These are phyloP conservation scores for Agapanthus africanus DNA, from an alignment of 106 monocot genomes.

Conservation along the genomic window DNA sequence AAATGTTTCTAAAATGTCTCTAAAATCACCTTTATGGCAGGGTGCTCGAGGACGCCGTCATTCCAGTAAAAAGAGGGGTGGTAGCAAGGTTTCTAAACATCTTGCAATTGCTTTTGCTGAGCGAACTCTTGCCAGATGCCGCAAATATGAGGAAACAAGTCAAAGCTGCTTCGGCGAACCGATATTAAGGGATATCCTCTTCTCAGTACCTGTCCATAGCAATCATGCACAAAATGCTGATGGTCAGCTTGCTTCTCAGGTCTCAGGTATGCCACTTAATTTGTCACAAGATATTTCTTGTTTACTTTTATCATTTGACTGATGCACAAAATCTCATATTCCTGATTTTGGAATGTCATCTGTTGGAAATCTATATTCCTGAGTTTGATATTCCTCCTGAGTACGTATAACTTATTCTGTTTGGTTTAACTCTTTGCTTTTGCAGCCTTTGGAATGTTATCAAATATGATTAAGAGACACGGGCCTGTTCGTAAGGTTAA, in stretches of 20 bases:
- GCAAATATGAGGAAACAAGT: slow-evolving; percentile 57
- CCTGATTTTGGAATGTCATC: no score
- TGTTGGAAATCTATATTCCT: no score
- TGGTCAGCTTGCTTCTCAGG: not conserved
- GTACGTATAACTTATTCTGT: no score
- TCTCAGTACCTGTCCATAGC: slow-evolving; percentile 19
- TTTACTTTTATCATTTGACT: not conserved
- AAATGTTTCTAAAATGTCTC: no score
- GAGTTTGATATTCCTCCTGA: no score
- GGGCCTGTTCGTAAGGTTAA: slow-evolving; percentile 33
- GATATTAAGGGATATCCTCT: slow-evolving; percentile 36
- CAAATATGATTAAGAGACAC: slow-evolving; percentile 17
- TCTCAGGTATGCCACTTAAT: slow-evolving; percentile 18
- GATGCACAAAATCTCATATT: no score
- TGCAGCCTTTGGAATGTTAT: not conserved
- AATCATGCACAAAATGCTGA: slow-evolving; percentile 21
- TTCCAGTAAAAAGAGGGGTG: slow-evolving; percentile 60
- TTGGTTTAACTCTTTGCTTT: not conserved
- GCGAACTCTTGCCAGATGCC: slow-evolving; percentile 67
- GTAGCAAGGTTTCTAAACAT: slow-evolving; percentile 69
- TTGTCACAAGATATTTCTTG: not conserved
- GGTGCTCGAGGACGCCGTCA: slow-evolving; percentile 57
- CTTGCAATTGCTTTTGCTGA: slow-evolving; percentile 70
- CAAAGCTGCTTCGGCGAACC: slow-evolving; percentile 81
- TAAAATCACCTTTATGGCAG: slow-evolving; percentile 13